Evolutionary conservation across 257 asterid genomes (phyloP), one percentile per base, ranked within the genome.

Genomic region (Nicotiana tomentosiformis): DNA sequence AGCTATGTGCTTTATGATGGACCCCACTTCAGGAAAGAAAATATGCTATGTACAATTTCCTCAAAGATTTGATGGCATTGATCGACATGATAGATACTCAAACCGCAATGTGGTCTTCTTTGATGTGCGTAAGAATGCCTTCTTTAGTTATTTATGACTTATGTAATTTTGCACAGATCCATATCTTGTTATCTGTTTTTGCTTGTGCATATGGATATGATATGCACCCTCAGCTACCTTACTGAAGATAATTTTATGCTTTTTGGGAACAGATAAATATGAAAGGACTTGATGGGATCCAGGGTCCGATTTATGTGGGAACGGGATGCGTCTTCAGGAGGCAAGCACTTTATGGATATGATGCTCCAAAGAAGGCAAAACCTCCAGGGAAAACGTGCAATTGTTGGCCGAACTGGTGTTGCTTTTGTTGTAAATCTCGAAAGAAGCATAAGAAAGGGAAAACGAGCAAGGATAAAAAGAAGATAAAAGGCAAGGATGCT

Each of bases 1-100:
- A 90, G 84, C 94, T 32, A 92, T 90, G 94, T 92, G 96, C 82
- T 92, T 90, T 88, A 86, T 92, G 92, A 92, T 92, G 96, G 96
- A 92, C 87, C 94, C 95, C 8, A 89, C 87, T 78, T 68, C 91
- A 1, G 96, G 96, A 57, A 90, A 92, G 87, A 90, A 92, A 74
- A 89, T 92, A 84, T 92, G 96, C 91, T 92, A 92, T 3, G 94
- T 92, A 43, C 96, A 92, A 64, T 92, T 92, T 87, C 96, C 96
- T 84, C 96, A 90, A 77, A 88, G 94, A 82, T 92, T 92, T 29
- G 96, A 92, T 66, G 96, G 96, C 33, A 89, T 89, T 78, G 94
- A 92, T 85, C 66, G 91, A 74, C 92, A 88, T 15, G 94, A 92
- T 84, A 61, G 93, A 86, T 92, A 90, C 77, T 89, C 96, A 16